Evolutionary conservation across 495 filamentous ascomycete species (phyloP), one percentile per base, ranked within the genome.

Genomic region (Aspergillus bertholletiae): DNA sequence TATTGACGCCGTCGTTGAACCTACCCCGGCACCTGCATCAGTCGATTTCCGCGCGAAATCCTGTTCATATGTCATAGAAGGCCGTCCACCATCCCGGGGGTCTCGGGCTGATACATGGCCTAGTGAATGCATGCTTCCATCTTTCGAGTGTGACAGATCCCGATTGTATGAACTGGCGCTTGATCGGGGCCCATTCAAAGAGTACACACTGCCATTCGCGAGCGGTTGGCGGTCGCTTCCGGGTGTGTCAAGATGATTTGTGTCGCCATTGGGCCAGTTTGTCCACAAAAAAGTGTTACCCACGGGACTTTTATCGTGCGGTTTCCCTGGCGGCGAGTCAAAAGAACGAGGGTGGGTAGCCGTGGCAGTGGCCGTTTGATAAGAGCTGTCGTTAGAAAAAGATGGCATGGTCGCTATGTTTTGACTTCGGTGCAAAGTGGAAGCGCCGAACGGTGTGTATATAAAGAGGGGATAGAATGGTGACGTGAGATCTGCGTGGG

Each of bases 91-190:
- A 35, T 83, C 70, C 48, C 65, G 67, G 32, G 52, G 46, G 55
- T 78, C 75, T 58, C 66, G 72, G 20, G 57, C 49, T 35, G 68
- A 71, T 24, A 68, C 76, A 56, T 78, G 81, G 49, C 70, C 74
- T 51, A 80, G 54, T 17, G 81, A 83, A 30, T 76, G 63, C 51
- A 75, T 71, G 61, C 80, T 83, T 41, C 73, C 77, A 60, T 82
- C 78, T 51, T 75, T 78, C 39, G 80, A 81, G 43, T 69, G 72
- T 22, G 66, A 66, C 56, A 69, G 64, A 15, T 80, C 79, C 58
- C 74, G 75, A 49, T 71, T 79, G 51, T 80, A 77, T 8, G 76
- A 78, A 48, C 74, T 72, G 61, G 72, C 69, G 56, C 78, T 79
- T 15, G 75, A 74, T 23, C 72, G 73, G 22, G 71, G 73, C 46